These are phyloP conservation scores for Comarum palustre DNA, from an alignment of 306 rosid species.

Conservation along the genomic window DNA sequence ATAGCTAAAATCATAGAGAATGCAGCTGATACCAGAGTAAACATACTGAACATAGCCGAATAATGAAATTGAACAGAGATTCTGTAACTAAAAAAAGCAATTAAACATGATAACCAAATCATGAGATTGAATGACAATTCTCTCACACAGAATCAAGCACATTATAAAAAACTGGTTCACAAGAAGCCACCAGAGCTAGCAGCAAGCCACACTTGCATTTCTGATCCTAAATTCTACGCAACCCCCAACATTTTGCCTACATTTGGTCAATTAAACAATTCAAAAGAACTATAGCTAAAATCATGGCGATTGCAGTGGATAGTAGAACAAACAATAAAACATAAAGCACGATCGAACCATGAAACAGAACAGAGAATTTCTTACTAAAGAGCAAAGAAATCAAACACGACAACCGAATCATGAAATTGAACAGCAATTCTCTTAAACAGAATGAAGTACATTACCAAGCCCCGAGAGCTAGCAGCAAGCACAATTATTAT, in stretches of 20 bases:
- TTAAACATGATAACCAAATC: background rate
- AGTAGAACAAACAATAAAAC: too few species aligned
- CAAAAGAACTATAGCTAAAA: too few species aligned
- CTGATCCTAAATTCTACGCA: too few species aligned
- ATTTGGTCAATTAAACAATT: too few species aligned
- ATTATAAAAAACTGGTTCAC: too few species aligned
- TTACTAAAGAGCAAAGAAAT: too few species aligned
- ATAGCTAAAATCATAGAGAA: background rate
- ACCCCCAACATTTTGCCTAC: too few species aligned
- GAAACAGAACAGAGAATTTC: slow-evolving; percentile 1
- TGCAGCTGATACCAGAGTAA: background rate
- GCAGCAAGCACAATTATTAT: slow-evolving; percentile 19
- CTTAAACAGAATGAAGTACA: slow-evolving; percentile 3
- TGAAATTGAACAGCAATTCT: slow-evolving; percentile 1
- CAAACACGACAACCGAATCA: too few species aligned
- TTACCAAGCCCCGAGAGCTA: background rate
- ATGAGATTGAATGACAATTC: slow-evolving; percentile 5
- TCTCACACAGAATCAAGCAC: too few species aligned
- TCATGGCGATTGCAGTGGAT: too few species aligned
- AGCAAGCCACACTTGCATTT: too few species aligned
- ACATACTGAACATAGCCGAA: background rate
- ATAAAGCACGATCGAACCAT: background rate
- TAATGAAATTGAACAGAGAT: background rate
- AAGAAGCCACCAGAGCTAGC: too few species aligned
- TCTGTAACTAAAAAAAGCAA: background rate